Conservation (phyloP, 2,329 filamentous ascomycete genomes). For the Elsinoe batatas region DNA sequence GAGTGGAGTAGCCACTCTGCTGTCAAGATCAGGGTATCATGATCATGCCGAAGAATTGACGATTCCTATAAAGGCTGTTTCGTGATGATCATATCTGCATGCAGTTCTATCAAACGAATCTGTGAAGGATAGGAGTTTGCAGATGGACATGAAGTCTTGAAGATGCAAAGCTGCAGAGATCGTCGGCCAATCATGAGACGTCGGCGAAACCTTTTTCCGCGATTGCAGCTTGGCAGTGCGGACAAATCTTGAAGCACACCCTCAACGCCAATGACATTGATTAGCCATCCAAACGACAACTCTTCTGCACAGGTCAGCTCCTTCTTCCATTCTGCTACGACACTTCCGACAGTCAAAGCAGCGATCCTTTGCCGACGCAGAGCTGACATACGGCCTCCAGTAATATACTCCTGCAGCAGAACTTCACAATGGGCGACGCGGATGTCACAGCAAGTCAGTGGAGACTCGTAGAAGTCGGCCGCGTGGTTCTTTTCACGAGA, state of each 20-base stretch:
- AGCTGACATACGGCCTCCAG: background rate
- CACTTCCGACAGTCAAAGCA: background rate
- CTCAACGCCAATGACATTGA: slow-evolving; percentile 2
- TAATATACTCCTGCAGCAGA: background rate
- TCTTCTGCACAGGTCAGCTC: slow-evolving; percentile 5
- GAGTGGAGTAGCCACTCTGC: too few relatives aligned
- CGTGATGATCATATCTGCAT: too few relatives aligned
- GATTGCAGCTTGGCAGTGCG: background rate
- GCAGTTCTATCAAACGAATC: too few relatives aligned
- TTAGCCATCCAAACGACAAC: background rate
- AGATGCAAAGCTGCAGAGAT: background rate
- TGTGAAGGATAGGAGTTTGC: background rate
- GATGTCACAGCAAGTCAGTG: slow-evolving; percentile 50
- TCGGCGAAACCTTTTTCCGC: slow-evolving; percentile 2
- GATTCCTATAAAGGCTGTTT: background rate
- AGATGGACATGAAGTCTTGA: background rate
- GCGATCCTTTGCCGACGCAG: background rate
- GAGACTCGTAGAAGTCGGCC: slow-evolving; percentile 98
- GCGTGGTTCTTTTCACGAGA: slow-evolving; percentile 82
- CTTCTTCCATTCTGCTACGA: background rate
- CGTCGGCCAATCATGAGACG: background rate
- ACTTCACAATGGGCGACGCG: slow-evolving; percentile 38
- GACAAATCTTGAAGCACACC: slow-evolving; percentile 4
- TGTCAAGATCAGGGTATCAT: too few relatives aligned
- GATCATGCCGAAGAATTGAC: background rate